These are phyloP conservation scores for Pisolithus albus DNA, from an alignment of 768 basidiomycete species.

Conservation along the genomic window DNA sequence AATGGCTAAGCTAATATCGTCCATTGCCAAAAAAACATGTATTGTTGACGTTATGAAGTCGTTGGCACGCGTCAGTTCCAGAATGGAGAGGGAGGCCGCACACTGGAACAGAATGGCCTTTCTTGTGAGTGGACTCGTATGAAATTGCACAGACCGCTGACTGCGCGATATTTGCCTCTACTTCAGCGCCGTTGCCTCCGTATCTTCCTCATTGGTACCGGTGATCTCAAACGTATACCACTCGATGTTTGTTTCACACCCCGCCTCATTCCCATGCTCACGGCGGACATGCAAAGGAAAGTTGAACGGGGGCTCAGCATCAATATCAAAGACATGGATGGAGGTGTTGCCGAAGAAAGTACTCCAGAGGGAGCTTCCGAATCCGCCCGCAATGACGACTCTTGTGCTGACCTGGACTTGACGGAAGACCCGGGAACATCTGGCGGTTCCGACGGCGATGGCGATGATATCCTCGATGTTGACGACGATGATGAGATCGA, in stretches of 20 bases:
- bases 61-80: too few species aligned
- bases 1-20: background rate
- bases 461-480: background rate
- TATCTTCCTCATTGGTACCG: background rate
- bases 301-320: background rate
- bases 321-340: too few species aligned
- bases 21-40: too few species aligned
- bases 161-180: background rate
- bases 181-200: background rate
- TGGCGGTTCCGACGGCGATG: background rate
- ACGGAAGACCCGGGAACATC: too few species aligned
- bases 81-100: background rate
- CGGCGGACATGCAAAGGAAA: background rate
- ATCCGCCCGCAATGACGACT: too few species aligned
- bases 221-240: background rate
- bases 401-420: too few species aligned
- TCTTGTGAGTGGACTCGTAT: background rate
- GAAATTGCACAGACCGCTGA: background rate
- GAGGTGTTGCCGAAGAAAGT: too few species aligned
- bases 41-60: too few species aligned
- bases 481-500: background rate
- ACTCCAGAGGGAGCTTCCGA: background rate
- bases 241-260: background rate
- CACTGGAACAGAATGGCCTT: background rate
- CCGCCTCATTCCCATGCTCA: background rate